Percentiles rank a stretch among this genome's conserved stretches.
phyloP scores from a whole-genome alignment of 208 protist genomes.

The Trypanosoma mega region DNA sequence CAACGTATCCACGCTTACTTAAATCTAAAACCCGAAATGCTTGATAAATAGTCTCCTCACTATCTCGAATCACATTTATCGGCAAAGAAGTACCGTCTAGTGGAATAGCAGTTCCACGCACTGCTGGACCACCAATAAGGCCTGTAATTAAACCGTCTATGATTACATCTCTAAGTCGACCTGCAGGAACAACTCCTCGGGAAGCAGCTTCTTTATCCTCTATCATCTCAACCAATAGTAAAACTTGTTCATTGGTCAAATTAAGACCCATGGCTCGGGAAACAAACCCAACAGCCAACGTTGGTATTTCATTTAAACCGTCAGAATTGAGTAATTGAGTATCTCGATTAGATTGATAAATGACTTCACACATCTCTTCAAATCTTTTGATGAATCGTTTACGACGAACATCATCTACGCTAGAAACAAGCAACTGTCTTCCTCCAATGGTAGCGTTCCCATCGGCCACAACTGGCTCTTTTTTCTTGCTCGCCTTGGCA shows the following conservation, averaged over 20 bases:
- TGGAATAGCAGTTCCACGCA: constrained; percentile 20
- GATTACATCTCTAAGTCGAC: constrained; percentile 45
- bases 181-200: constrained; percentile 50
- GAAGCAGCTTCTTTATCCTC: constrained; percentile 61
- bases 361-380: constrained; percentile 22
- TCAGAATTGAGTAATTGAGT: not conserved
- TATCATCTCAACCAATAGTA: constrained; percentile 64
- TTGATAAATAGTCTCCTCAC: constrained; percentile 55
- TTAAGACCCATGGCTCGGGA: constrained; percentile 87
- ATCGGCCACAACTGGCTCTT: not conserved
- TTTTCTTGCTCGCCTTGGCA: constrained; percentile 23
- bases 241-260: constrained; percentile 53
- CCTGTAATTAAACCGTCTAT: constrained; percentile 81
- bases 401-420: constrained; percentile 21
- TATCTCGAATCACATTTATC: constrained; percentile 45
- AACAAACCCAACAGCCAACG: constrained; percentile 71
- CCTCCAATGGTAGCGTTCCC: constrained; percentile 22
- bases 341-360: constrained; percentile 4
- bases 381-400: constrained; percentile 18
- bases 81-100: constrained; percentile 11
- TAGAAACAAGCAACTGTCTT: constrained; percentile 17
- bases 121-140: constrained; percentile 45
- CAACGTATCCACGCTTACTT: constrained; percentile 63
- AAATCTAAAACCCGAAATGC: constrained; percentile 77
- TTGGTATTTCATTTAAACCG: constrained; percentile 38